Base-by-base conservation (phyloP, 139 green algal genomes). In the Tetradesmus lagerheimii region DNA sequence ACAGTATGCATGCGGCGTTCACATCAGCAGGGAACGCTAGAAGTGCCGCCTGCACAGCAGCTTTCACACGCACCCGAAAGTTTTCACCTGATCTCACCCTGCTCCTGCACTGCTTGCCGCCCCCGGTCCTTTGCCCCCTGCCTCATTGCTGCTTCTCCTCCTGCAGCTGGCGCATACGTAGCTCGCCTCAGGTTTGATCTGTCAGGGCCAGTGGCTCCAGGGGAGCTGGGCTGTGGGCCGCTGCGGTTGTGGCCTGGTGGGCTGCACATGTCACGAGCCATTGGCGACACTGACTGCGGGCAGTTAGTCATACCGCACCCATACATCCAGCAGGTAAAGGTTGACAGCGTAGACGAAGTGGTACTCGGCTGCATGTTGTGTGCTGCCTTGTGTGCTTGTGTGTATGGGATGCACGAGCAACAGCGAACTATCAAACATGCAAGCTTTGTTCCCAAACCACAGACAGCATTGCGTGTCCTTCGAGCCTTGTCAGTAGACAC, bases 201-300 rank as follows among this genome's bases (percentile, higher is more conserved):
- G 47, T 86, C 86, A 34, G 86, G 86, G 2, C 86, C 86, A 3
- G 38, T 35, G n/a, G 25, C 9, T 4, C 20, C 34, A 20, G 80
- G 64, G 35, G 80, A 91, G 57, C 15, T 47, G 16, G 90, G 90
- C 38, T 78, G 80, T 31, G 91, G 87, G 16, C 86, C 85, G 12
- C 90, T 91, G 64, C 45, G 90, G 50, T n/a, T 80, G 38, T 92
- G 90, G 90, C 90, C 90, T 23, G 90, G 90, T 41, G 90, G 90
- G 18, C 79, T 92, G 85, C 85, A 84, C 66, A 76, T 88, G 71
- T 87, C 83, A 45, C 31, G 90, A 16, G 62, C 75, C 31, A 83
- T 92, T 6, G 85, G 90, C 16, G 76, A 88, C 41, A 8, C 4
- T 29, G 85, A 87, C 75, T 85, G 77, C 16, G 50, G 83, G 16